phyloP scores from a whole-genome alignment of 768 basidiomycete genomes.

The Agaricus sinodeliciosus region DNA sequence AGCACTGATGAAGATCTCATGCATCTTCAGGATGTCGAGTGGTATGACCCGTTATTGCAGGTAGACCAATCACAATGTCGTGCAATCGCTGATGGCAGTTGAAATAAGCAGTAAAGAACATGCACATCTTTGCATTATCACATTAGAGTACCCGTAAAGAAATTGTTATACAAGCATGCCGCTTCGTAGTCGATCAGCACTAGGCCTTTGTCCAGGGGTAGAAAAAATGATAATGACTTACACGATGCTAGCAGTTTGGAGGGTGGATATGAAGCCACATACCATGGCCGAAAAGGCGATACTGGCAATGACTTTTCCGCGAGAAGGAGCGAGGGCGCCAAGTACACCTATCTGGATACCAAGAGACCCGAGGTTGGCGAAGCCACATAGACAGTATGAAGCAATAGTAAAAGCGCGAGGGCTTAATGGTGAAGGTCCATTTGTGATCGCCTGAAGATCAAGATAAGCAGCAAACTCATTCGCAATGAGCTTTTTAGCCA shows the following conservation, averaged over 20 bases:
- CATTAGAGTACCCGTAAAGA: background rate
- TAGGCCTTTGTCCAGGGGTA: background rate
- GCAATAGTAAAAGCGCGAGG: slow-evolving; percentile 76
- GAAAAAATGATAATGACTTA: slow-evolving; percentile 12
- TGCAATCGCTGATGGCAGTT: too few relatives aligned
- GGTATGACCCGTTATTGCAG: too few relatives aligned
- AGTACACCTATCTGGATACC: slow-evolving; percentile 71
- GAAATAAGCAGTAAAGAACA: background rate
- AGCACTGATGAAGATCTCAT: too few relatives aligned
- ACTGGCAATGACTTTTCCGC: slow-evolving; percentile 62
- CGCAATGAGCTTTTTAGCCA: slow-evolving; percentile 82
- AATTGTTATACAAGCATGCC: slow-evolving; percentile 36
- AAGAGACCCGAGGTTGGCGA: slow-evolving; percentile 80
- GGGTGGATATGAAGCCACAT: slow-evolving; percentile 26
- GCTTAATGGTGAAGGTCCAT: slow-evolving; percentile 46
- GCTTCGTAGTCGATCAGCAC: slow-evolving; percentile 20
- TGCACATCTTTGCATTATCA: background rate
- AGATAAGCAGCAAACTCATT: slow-evolving; percentile 83
- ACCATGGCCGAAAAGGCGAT: slow-evolving; percentile 49
- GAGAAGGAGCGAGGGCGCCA: slow-evolving; percentile 40
- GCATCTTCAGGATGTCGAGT: too few relatives aligned
- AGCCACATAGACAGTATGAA: slow-evolving; percentile 86
- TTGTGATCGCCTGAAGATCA: slow-evolving; percentile 45
- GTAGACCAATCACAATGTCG: too few relatives aligned
- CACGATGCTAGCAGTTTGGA: slow-evolving; percentile 32